These are phyloP conservation scores for Cryphonectria parasitica DNA, from an alignment of 2,329 filamentous ascomycete species.

Conservation along the genomic window DNA sequence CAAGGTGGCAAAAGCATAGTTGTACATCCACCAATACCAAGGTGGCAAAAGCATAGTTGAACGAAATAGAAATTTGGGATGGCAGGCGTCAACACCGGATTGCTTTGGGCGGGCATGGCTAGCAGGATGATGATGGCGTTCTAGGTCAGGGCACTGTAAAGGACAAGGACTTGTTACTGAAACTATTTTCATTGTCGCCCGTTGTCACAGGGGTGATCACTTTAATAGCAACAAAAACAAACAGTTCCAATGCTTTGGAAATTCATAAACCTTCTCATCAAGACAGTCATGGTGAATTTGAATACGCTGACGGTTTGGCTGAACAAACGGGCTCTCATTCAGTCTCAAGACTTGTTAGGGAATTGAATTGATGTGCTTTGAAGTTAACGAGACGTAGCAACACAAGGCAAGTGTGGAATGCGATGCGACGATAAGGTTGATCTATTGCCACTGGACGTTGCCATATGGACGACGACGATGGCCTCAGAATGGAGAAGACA, in stretches of 20 bases:
- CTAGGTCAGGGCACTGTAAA: slow-evolving; percentile 9
- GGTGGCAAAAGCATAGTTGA: background rate
- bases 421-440: background rate
- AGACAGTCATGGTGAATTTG: background rate
- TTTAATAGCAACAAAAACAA: background rate
- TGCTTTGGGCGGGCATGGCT: slow-evolving; percentile 8
- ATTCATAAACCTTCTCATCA: background rate
- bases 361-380: background rate
- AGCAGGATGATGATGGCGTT: slow-evolving; percentile 21
- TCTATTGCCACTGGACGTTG: background rate
- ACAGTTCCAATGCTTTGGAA: background rate
- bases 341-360: background rate
- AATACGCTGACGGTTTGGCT: background rate
- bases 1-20: background rate
- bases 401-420: background rate
- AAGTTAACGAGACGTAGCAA: background rate
- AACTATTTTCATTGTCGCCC: slow-evolving; percentile 4
- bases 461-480: background rate
- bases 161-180: background rate
- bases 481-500: slow-evolving; percentile 12
- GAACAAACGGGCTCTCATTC: background rate
- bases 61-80: background rate
- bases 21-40: background rate
- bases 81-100: slow-evolving; percentile 11
- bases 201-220: background rate